These are phyloP conservation scores for Pterocarpus santalinus DNA, from an alignment of 306 rosid genomes.

Conservation along the genomic window DNA sequence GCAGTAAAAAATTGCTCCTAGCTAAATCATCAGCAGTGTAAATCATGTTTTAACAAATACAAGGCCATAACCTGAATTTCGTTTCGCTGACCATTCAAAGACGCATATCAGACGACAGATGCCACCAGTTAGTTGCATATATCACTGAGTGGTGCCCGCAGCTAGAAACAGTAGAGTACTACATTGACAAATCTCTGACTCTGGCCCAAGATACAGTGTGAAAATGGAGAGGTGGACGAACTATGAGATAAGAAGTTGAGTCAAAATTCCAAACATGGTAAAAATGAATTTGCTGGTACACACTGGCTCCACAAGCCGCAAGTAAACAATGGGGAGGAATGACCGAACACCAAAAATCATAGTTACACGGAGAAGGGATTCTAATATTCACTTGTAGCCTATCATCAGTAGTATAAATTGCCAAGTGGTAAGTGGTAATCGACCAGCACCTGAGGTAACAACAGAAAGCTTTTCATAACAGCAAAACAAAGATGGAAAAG, in stretches of 20 bases:
- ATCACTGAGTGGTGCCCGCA: slow-evolving; percentile 23
- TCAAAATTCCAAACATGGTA: slow-evolving; percentile 42
- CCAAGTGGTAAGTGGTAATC: neutral
- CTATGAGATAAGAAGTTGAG: slow-evolving; percentile 21
- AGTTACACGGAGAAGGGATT: slow-evolving; percentile 2
- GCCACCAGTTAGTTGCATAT: slow-evolving; percentile 9
- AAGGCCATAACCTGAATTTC: slow-evolving; percentile 30
- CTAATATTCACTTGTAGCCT: slow-evolving; percentile 23
- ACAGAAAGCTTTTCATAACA: slow-evolving; percentile 38
- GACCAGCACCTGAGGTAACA: slow-evolving; percentile 44
- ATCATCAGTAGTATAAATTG: slow-evolving; percentile 29
- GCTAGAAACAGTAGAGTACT: slow-evolving; percentile 36
- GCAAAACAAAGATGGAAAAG: slow-evolving; percentile 15
- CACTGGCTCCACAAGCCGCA: slow-evolving; percentile 17
- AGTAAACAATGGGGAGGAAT: slow-evolving; percentile 15
- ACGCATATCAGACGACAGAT: slow-evolving; percentile 20
- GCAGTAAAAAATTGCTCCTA: slow-evolving; percentile 31
- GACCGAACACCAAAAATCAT: slow-evolving; percentile 25
- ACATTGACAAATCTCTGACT: slow-evolving; percentile 21
- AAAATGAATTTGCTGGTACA: slow-evolving; percentile 37
- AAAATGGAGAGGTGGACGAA: slow-evolving; percentile 36
- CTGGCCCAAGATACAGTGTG: slow-evolving; percentile 37
- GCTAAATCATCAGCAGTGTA: slow-evolving; percentile 20
- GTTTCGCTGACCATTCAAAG: slow-evolving; percentile 12
- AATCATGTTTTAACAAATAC: slow-evolving; percentile 37